These are phyloP conservation scores for Stipa capillata DNA, from an alignment of 176 grass and related monocot species.

Conservation along the genomic window DNA sequence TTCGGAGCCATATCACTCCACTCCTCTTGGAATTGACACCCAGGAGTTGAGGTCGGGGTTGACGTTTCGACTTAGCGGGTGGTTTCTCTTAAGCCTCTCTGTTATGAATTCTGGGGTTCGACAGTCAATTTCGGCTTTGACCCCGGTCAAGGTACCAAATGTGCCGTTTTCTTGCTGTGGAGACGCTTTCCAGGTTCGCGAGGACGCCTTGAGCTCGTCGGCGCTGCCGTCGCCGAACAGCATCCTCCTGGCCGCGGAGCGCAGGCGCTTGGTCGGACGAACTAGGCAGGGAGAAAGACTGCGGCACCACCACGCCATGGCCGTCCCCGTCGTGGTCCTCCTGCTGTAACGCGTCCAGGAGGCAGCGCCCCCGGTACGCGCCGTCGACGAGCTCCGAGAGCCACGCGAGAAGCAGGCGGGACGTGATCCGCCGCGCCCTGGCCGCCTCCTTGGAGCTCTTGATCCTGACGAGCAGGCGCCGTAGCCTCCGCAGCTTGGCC, in stretches of 20 bases:
- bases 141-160: too few species aligned
- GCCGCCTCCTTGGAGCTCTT: not conserved
- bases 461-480: not conserved
- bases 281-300: not conserved
- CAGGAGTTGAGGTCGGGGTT: too few species aligned
- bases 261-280: slow-evolving; percentile 15
- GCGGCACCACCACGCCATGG: not conserved
- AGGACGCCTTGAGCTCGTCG: not conserved
- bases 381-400: slow-evolving; percentile 8
- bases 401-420: slow-evolving; percentile 6
- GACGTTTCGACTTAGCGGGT: too few species aligned
- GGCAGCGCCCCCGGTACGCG: not conserved
- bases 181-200: not conserved
- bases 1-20: too few species aligned
- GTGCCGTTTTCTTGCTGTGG: too few species aligned
- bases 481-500: not conserved
- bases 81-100: too few species aligned
- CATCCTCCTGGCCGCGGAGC: not conserved
- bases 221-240: not conserved
- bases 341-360: not conserved
- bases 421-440: not conserved
- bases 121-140: too few species aligned
- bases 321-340: not conserved
- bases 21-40: too few species aligned
- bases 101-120: too few species aligned